Base-by-base conservation (phyloP, 306 rosid species). In the Dryas alaskensis region DNA sequence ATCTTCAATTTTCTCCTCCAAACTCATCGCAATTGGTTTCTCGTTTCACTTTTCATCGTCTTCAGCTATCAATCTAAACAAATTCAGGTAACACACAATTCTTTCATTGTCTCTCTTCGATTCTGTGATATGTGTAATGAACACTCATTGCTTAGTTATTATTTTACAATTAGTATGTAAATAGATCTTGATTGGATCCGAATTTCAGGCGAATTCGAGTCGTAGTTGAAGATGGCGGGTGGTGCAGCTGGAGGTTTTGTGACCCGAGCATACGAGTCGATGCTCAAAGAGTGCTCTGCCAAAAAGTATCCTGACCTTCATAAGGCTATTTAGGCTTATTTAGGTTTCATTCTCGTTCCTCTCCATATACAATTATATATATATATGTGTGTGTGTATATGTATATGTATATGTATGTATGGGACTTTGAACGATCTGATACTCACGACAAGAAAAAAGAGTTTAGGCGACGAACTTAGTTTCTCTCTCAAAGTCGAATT, bases 231-330 rank as follows among this genome's bases (percentile, higher is more conserved):
- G 50, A 89, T 89, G 97, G 88, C 92, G 74, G 97, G 97, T 50
- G 97, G 90, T 65, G 99, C 99, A 0, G 99, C 99, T 48, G 98
- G 98, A 0, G 99, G 98, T 77, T 95, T 95, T 80, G 69, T 95
- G 0, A 85, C 88, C 66, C 85, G 98, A 74, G 93, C 99, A 39
- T 90, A 90, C 78, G 99, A 95, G 89, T 90, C 99, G 53, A 87
- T 95, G 90, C 92, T 95, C 77, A 95, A 92, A 80, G 99, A 95
- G 85, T 92, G 96, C 62, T 79, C 91, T 3, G 82, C 81, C 77
- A 95, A 86, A 81, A 95, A 92, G 87, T 84, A 64, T 67, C 89
- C 98, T 2, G 98, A 90, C 45, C 92, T 95, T 60, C 97, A 92
- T 76, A 95, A 92, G 80, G 90, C 99, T 67, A 84, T 92, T 75